Base-by-base conservation (phyloP, 1,284 basidiomycete species). In the Megacollybia platyphylla region DNA sequence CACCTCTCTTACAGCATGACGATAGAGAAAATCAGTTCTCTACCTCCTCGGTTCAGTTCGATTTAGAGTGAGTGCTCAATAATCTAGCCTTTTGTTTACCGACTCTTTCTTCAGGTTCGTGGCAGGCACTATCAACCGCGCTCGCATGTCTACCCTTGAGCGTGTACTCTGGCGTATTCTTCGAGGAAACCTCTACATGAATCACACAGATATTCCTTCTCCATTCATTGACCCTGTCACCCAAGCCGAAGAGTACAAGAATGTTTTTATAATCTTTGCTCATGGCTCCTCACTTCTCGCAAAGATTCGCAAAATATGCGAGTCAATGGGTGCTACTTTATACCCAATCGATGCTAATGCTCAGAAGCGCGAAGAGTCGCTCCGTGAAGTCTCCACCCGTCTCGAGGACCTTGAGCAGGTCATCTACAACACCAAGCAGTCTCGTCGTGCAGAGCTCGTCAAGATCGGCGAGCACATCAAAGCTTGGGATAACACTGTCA, bases 201-300 rank as follows among this genome's bases (percentile, higher is more conserved):
- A 98, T 67, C 91, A 97, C 64, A 88, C 82, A 39, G 93, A 98
- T 63, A 98, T 99, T 54, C 76, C 78, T 36, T 87, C 94, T 54
- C 87, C 91, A 1, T 97, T 98, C 56, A 73, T 92, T 46, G 87
- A 97, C 56, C 82, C 91, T 10, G 71, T 70, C 36, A 86, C 84
- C 2, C 85, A 85, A 35, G 71, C 68, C 31, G 86, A 92, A 63
- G 87, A 85, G 6, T 79, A 84, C 67, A 99, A 98, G 75, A 93
- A 97, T 53, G 96, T 98, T 36, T 99, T 99, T 68, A 96, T 99
- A 68, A 97, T 99, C 61, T 99, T 99, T 57, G 96, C 94, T 0
- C 96, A 99, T 55, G 96, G 96, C 29, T 80, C 90, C 40, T 83
- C 87, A 35, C 72, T 98, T 15, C 79, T 98, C 26, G 77, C 87